These are phyloP conservation scores for Candida orba DNA, from an alignment of 805 yeast species.

Conservation along the genomic window DNA sequence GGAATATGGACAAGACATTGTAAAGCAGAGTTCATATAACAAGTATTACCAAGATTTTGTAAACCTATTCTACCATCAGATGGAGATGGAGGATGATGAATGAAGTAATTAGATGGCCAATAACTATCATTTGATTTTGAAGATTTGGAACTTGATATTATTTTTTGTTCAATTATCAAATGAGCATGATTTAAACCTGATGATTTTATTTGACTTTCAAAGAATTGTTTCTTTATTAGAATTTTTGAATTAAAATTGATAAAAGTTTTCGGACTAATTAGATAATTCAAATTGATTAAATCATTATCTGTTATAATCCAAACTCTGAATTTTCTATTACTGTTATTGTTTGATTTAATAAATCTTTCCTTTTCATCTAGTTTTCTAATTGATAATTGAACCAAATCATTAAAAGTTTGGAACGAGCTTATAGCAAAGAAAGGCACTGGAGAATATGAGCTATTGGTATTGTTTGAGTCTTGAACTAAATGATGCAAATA, in stretches of 20 bases:
- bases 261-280: slow-evolving; percentile 24
- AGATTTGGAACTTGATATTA: neutral
- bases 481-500: slow-evolving; percentile 26
- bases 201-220: slow-evolving; percentile 15
- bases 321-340: slow-evolving; percentile 12
- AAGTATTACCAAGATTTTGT: slow-evolving; percentile 78
- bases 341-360: neutral
- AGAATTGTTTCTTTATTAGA: slow-evolving; percentile 19
- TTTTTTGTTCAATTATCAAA: slow-evolving; percentile 29
- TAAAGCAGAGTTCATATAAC: slow-evolving; percentile 91
- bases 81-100: slow-evolving; percentile 25
- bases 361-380: slow-evolving; percentile 13
- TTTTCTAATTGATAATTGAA: slow-evolving; percentile 11
- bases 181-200: slow-evolving; percentile 20
- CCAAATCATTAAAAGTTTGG: slow-evolving; percentile 17
- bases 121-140: slow-evolving; percentile 18
- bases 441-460: slow-evolving; percentile 20
- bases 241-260: slow-evolving; percentile 18
- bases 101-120: slow-evolving; percentile 31
- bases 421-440: slow-evolving; percentile 29
- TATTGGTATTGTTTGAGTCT: slow-evolving; percentile 5
- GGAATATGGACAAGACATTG: slow-evolving; percentile 87
- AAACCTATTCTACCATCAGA: slow-evolving; percentile 53
- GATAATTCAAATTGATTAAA: slow-evolving; percentile 10
- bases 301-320: slow-evolving; percentile 19